phyloP scores from a whole-genome alignment of 345 rosid species.

The Linum usitatissimum region DNA sequence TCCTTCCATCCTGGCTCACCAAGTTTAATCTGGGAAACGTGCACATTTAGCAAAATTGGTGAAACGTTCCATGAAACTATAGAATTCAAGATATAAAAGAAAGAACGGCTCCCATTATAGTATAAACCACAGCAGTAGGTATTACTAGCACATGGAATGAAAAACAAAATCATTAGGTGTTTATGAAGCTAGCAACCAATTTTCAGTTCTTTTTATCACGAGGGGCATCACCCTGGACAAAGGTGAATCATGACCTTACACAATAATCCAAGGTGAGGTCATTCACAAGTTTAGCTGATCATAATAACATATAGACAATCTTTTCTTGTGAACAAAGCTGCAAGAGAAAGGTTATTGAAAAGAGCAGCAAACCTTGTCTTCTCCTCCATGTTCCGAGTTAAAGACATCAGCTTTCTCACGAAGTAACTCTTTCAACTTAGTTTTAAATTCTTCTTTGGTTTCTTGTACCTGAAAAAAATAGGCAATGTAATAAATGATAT shows the following conservation, averaged over 20 bases:
- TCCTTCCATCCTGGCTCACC: constrained; percentile 88
- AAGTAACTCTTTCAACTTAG: constrained; percentile 56
- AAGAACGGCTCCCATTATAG: not conserved
- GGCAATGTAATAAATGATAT: constrained; percentile 2
- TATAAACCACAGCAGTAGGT: not conserved
- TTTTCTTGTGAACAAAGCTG: too few species aligned
- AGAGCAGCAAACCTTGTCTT: constrained; percentile 57
- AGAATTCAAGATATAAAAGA: not conserved
- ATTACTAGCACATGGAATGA: not conserved
- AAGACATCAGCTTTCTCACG: constrained; percentile 64
- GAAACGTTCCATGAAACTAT: not conserved
- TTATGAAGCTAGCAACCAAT: not conserved
- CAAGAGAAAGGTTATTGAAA: too few species aligned
- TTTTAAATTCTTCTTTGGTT: constrained; percentile 55
- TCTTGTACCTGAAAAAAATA: constrained; percentile 17
- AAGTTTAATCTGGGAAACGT: constrained; percentile 44
- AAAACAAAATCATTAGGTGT: not conserved
- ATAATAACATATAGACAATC: too few species aligned
- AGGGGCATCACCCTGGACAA: too few species aligned
- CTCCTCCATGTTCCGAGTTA: constrained; percentile 43
- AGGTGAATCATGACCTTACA: too few species aligned
- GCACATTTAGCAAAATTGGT: constrained; percentile 8
- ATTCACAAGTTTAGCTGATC: not conserved
- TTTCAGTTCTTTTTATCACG: not conserved
- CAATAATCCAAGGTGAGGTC: too few species aligned